phyloP scores from a whole-genome alignment of 768 basidiomycete species.

The Artomyces pyxidatus region DNA sequence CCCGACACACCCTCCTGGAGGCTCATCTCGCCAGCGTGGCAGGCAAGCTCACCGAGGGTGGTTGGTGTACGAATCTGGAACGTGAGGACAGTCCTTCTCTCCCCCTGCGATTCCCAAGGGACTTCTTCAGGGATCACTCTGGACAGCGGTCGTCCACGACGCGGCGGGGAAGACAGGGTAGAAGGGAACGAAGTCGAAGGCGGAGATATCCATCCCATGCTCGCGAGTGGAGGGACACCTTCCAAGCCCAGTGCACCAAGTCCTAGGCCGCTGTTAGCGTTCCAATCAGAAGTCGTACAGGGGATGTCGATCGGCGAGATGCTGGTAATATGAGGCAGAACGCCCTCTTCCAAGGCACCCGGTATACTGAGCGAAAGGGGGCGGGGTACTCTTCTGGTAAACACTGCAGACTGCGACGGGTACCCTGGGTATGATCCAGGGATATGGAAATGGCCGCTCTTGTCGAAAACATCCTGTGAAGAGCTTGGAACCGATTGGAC shows the following conservation, averaged over 20 bases:
- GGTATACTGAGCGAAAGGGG: neutral
- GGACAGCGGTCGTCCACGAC: too few species aligned
- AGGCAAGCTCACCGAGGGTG: slow-evolving; percentile 6
- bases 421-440: slow-evolving; percentile 11
- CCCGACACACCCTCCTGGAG: neutral
- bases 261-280: neutral
- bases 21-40: slow-evolving; percentile 1
- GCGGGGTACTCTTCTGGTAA: too few species aligned
- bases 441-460: slow-evolving; percentile 1
- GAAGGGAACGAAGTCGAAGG: neutral
- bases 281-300: too few species aligned
- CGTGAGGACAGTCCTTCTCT: neutral
- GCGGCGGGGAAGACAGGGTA: too few species aligned
- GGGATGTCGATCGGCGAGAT: neutral
- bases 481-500: slow-evolving; percentile 1
- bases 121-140: neutral
- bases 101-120: neutral
- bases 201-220: neutral
- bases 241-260: slow-evolving; percentile 4
- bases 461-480: neutral
- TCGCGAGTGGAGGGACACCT: neutral
- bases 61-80: slow-evolving; percentile 5
- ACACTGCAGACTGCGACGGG: neutral
- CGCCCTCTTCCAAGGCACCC: neutral
- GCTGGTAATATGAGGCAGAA: neutral